Conservation (phyloP, 352 stramenopile species). For the Phytophthora ohioensis region DNA sequence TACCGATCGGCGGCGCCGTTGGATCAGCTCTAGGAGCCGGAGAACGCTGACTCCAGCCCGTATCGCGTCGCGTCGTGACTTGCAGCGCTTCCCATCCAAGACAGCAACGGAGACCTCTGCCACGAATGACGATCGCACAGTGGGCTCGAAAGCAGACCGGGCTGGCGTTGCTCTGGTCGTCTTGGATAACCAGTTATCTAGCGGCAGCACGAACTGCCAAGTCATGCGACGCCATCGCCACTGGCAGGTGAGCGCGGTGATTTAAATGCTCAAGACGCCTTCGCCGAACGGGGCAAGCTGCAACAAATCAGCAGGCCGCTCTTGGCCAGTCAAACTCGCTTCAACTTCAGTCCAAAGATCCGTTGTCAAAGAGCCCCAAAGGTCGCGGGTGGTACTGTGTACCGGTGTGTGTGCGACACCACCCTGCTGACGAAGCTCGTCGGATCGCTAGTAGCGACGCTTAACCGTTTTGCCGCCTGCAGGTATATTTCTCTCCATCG, state of each 20-base stretch:
- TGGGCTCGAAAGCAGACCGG: constrained; percentile 5
- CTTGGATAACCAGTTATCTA: neutral
- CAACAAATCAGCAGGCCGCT: constrained; percentile 9
- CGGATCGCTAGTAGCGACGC: neutral
- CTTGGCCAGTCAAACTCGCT: constrained; percentile 6
- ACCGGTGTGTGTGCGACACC: neutral
- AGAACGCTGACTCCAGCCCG: neutral
- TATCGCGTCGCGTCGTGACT: constrained; percentile 13
- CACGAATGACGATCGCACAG: constrained; percentile 10
- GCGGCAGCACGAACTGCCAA: neutral
- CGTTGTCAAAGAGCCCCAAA: neutral
- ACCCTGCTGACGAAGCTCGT: neutral
- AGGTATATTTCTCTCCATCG: neutral
- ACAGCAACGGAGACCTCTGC: neutral
- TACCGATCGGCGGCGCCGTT: neutral
- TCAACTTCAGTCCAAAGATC: constrained; percentile 16
- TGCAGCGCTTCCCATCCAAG: neutral
- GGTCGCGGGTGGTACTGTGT: neutral
- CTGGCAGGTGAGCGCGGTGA: neutral
- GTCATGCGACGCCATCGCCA: neutral
- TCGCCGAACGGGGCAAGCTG: constrained; percentile 1
- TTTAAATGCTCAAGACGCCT: neutral
- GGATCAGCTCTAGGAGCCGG: neutral
- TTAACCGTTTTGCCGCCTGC: neutral
- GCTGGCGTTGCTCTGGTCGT: neutral